Evolutionary conservation across 1,139 yeast species (phyloP).

Genomic region (Debaryomycetaceae sp.): DNA sequence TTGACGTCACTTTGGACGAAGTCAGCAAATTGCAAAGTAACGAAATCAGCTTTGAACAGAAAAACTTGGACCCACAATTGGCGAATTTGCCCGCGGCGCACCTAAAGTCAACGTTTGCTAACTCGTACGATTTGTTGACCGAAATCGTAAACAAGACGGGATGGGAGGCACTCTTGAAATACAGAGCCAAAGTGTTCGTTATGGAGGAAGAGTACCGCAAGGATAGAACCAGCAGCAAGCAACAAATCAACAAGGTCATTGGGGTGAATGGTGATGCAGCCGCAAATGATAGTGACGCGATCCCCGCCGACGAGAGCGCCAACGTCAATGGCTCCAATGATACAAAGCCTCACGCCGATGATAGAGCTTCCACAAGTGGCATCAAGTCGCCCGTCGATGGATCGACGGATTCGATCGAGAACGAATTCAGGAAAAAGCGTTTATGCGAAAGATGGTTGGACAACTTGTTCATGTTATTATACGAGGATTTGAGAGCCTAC

Average conservation of each 20-base stretch:
- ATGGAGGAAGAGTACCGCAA: conserved; percentile 89
- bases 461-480: conserved; percentile 76
- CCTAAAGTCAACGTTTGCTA: conserved; percentile 72
- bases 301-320: not conserved
- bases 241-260: conserved; percentile 4
- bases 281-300: conserved; percentile 9
- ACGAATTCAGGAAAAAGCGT: conserved; percentile 64
- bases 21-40: conserved; percentile 52
- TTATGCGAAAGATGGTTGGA: conserved; percentile 96
- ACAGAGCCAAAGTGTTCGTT: conserved; percentile 82
- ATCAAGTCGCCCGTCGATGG: conserved; percentile 4
- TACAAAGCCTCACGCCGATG: conserved; percentile 2
- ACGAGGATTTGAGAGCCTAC: conserved; percentile 83
- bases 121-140: conserved; percentile 77
- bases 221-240: conserved; percentile 24
- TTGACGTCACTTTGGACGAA: conserved; percentile 68
- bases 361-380: conserved; percentile 6
- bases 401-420: conserved; percentile 18
- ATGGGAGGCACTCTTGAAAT: conserved; percentile 81
- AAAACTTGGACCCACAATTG: conserved; percentile 62
- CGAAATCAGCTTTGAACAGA: conserved; percentile 49
- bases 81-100: conserved; percentile 71
- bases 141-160: conserved; percentile 69
- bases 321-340: conserved; percentile 5
- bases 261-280: conserved; percentile 7